These are phyloP conservation scores for Dictyostelium brefeldianum DNA, from an alignment of 78 protist species.

Conservation along the genomic window DNA sequence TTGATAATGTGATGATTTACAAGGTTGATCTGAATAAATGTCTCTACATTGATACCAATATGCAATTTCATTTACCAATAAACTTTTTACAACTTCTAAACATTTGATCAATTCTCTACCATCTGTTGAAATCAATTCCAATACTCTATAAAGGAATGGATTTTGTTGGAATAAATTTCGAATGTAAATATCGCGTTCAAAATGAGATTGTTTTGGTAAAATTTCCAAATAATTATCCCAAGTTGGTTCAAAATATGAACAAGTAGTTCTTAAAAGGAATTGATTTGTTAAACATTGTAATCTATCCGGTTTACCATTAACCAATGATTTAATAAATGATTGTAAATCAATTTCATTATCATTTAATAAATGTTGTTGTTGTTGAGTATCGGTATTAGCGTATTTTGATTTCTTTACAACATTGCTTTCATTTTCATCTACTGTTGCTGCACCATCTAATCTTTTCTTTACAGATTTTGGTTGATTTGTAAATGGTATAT, in stretches of 20 bases:
- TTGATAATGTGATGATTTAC: constrained; percentile 30
- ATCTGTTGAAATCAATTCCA: constrained; percentile 53
- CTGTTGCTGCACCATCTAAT: neutral
- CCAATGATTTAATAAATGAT: constrained; percentile 10
- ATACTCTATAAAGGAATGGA: constrained; percentile 48
- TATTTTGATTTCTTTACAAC: neutral
- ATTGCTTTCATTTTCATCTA: neutral
- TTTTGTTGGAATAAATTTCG: constrained; percentile 68
- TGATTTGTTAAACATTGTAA: constrained; percentile 19
- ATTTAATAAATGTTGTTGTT: neutral
- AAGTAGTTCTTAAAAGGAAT: neutral
- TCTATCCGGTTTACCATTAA: neutral
- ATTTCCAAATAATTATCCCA: constrained; percentile 66
- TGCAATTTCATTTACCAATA: constrained; percentile 52
- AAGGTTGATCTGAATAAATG: neutral
- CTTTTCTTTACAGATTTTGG: neutral
- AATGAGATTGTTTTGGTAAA: constrained; percentile 69
- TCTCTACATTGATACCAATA: constrained; percentile 40
- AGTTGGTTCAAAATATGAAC: constrained; percentile 26
- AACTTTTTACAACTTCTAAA: constrained; percentile 37
- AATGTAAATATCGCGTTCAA: constrained; percentile 54
- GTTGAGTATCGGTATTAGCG: neutral
- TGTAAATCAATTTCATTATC: constrained; percentile 4
- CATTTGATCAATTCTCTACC: constrained; percentile 53
- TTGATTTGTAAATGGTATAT: constrained; percentile 43